Base-by-base conservation (phyloP, 225 moss, liverwort and hornwort genomes). In the Sphagnum contortum region DNA sequence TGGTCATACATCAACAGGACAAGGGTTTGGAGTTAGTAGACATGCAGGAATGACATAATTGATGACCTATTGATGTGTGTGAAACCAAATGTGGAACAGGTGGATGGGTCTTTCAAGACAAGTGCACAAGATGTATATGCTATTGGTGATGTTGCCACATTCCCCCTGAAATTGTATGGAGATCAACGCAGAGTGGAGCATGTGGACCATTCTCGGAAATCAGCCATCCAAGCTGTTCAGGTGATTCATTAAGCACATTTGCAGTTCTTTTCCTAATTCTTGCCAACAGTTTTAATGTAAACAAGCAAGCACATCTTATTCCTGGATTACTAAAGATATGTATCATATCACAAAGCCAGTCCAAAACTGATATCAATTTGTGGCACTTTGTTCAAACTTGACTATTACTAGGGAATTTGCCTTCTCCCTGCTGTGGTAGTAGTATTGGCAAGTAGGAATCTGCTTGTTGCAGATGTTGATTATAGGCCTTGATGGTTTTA, bases 171-270 rank as follows among this genome's bases (percentile, higher is more conserved):
- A 81, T 89, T 85, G 65, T 89, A 89, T 47, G 72, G 79, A 45
- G 87, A 73, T 63, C 64, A 48, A 61, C 77, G 80, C 59, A 83
- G 92, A 69, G 92, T 92, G 48, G 92, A 92, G 79, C 92, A 92
- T 76, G 92, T 92, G 46, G 92, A 89, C 66, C 92, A 92, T 69
- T 84, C 92, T 50, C 82, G 92, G 50, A 89, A 92, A 65, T 89
- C 92, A 67, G 92, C 87, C 54, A 75, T 81, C 66, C 81, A 81
- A 0, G 81, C 81, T 60, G 81, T 81, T 56, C 74, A 81, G 81
- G 81, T 77, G 14, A 58, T 58, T 58, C 12, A 29, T 29, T 29
- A 29, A 29, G 29, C 73, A 10, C 79, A 75, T 9, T 79, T 46
- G 29, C 29, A 29, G 1, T 69, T 10, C 9, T 66, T 65, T n/a